These are phyloP conservation scores for Phellinidium pouzarii DNA, from an alignment of 1,284 basidiomycete species.

Conservation along the genomic window DNA sequence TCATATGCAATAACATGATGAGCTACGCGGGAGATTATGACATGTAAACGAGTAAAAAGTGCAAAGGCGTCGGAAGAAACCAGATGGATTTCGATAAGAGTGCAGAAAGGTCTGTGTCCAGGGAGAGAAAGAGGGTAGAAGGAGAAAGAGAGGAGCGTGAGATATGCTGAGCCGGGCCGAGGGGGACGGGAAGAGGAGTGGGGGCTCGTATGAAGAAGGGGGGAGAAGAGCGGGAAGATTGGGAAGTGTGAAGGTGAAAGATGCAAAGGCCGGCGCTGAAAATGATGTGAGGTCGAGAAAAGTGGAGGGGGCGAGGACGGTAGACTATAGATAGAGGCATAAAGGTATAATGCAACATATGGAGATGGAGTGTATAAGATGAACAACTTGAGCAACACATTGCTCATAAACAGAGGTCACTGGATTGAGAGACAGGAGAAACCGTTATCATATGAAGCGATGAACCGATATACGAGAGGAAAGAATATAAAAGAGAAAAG, in stretches of 20 bases:
- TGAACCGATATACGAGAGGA: background rate
- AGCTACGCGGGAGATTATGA: too few species aligned
- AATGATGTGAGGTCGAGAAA: background rate
- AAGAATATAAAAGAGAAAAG: background rate
- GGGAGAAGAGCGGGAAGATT: background rate
- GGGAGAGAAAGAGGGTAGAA: too few species aligned
- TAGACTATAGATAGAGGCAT: background rate
- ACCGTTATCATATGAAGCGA: background rate
- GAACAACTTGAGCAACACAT: background rate
- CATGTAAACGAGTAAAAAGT: too few species aligned
- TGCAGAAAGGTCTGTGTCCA: too few species aligned
- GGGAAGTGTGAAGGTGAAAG: background rate
- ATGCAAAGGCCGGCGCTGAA: background rate
- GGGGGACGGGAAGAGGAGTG: background rate
- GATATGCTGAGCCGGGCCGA: background rate
- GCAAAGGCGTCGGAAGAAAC: too few species aligned
- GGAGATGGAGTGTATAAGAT: background rate
- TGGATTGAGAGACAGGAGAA: background rate
- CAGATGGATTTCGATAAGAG: too few species aligned
- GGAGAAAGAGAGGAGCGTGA: too few species aligned
- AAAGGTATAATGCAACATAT: background rate
- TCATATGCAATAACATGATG: too few species aligned
- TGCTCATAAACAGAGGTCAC: background rate
- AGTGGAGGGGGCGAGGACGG: background rate
- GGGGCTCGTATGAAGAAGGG: too few species aligned